Base-by-base conservation (phyloP, 176 grass and related monocot genomes). In the Musa troglodytarum region DNA sequence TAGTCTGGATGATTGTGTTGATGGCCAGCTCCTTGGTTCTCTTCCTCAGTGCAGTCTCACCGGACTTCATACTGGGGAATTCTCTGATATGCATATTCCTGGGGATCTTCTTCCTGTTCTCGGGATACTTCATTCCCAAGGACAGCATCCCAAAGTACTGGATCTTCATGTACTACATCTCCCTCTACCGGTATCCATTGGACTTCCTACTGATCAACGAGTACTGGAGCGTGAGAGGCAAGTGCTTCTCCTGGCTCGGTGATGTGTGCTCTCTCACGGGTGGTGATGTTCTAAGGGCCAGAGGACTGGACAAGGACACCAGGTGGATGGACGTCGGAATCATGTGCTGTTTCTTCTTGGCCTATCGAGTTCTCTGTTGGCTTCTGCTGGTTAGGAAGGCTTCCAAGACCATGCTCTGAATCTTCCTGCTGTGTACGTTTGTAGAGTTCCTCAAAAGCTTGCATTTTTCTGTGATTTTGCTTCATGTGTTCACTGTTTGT, bases 91-190 rank as follows among this genome's bases (percentile, higher is more conserved):
- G 82, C 88, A 75, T 88, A 8, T 88, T 80, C 82, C 54, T 97
- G 12, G 90, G 88, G 57, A 63, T 87, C 24, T 98, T 93, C 90
- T 98, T 98, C 79, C 90, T 93, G 26, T 98, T 98, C 88, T 93
- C 88, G 5, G 94, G 94, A 2, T 98, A 98, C 81, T 98, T 98
- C 82, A 90, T 93, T 22, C 94, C 94, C 9, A 91, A 80, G 71
- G 90, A 76, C 20, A 93, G 84, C 77, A 98, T 93, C 69, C 90
- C 84, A 54, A 91, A 82, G 82, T 98, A 98, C 71, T 93, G 90
- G 90, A 52, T 82, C 2, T 97, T 97, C 80, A 93, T 97, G 90
- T 93, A 93, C 90, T 85, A 93, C 61, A 82, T 92, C 54, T 97
- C 90, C n/a, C 89, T 86, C 68, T 97, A 97, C 72, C 87, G 83